Conservation (phyloP, 2,329 filamentous ascomycete species). For the Thielaviopsis punctulata region DNA sequence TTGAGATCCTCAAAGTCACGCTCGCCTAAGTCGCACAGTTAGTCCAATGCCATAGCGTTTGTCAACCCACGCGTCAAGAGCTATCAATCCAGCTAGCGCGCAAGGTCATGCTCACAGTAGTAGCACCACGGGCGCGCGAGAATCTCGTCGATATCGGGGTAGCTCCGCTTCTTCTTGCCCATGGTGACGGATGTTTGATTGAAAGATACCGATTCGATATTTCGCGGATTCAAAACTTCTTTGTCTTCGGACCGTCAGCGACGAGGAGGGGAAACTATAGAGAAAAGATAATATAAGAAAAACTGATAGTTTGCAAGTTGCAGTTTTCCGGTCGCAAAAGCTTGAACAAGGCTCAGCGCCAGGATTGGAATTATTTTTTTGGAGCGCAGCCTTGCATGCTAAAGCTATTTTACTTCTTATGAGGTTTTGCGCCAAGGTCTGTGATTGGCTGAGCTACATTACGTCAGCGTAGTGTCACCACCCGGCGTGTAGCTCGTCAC, state of each 20-base stretch:
- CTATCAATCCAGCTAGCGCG: not conserved
- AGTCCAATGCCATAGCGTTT: not conserved
- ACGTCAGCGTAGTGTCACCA: not conserved
- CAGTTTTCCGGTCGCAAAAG: not conserved
- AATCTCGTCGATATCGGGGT: slow-evolving; percentile 76
- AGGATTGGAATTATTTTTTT: slow-evolving; percentile 1
- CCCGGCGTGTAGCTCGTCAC: too few relatives aligned
- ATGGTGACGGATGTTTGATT: slow-evolving; percentile 26
- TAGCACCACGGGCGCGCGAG: slow-evolving; percentile 88
- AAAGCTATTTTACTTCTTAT: not conserved
- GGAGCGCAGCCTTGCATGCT: not conserved
- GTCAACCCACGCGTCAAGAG: not conserved
- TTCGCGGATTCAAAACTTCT: too few relatives aligned
- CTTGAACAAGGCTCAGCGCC: not conserved
- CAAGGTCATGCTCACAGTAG: slow-evolving; percentile 52
- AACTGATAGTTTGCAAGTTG: not conserved
- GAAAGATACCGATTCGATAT: too few relatives aligned
- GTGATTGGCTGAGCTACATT: not conserved
- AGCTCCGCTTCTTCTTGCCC: slow-evolving; percentile 81
- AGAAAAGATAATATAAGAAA: too few relatives aligned
- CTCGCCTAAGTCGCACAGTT: slow-evolving; percentile 37
- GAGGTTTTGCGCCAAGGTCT: not conserved
- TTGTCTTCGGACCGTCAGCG: too few relatives aligned
- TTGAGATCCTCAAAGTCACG: slow-evolving; percentile 96
- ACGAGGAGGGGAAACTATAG: too few relatives aligned